Conservation (phyloP, 257 asterid genomes). For the Solanum lignicaule region DNA sequence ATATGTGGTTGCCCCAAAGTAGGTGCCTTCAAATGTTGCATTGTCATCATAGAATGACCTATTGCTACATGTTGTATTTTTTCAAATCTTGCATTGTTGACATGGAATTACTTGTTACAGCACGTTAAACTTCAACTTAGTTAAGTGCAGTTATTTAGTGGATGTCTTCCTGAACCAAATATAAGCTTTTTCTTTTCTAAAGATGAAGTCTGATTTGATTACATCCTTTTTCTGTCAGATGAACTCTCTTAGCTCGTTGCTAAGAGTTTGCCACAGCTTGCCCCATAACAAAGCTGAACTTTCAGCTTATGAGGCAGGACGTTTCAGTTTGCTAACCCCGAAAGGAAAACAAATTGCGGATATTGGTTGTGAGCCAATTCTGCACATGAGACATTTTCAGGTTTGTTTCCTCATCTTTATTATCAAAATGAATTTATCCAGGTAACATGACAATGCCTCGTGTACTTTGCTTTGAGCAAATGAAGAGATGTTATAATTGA, state of each 20-base stretch:
- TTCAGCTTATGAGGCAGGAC: constrained; percentile 66
- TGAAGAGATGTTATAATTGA: not conserved
- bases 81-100: not conserved
- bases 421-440: not conserved
- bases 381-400: constrained; percentile 97
- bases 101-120: not conserved
- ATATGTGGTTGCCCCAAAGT: not conserved
- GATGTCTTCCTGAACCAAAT: not conserved
- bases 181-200: not conserved
- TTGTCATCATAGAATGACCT: not conserved
- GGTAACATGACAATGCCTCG: not conserved
- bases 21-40: not conserved
- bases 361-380: constrained; percentile 94
- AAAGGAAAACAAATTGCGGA: constrained; percentile 80
- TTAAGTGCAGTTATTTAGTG: not conserved
- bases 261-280: constrained; percentile 59
- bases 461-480: not conserved
- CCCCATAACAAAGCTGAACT: constrained; percentile 46
- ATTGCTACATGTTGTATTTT: not conserved
- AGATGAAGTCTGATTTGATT: not conserved
- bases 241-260: constrained; percentile 84
- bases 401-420: constrained; percentile 18
- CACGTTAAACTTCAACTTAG: not conserved
- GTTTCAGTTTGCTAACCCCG: constrained; percentile 74
- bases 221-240: constrained; percentile 29